phyloP scores from a whole-genome alignment of 805 yeast genomes.

The Metschnikowia lachancei region DNA sequence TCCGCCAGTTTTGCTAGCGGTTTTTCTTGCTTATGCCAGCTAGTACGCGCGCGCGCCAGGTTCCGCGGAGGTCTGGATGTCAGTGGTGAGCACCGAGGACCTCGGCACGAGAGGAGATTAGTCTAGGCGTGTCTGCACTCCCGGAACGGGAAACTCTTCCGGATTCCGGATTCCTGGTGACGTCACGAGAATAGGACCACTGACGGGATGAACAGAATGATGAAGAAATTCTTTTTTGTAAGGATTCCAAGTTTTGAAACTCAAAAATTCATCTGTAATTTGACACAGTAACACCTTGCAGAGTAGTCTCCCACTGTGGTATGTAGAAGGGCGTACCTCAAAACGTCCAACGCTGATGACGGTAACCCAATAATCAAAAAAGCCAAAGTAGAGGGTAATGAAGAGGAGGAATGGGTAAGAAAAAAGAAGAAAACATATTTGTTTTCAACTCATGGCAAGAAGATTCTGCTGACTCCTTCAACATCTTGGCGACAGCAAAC shows the following conservation, averaged over 20 bases:
- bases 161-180: not conserved
- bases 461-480: conserved; percentile 60
- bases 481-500: conserved; percentile 81
- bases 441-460: conserved; percentile 44
- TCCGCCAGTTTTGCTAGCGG: conserved; percentile 2
- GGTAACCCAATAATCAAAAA: too few relatives aligned
- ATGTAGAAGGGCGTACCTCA: too few relatives aligned
- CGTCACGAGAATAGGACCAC: too few relatives aligned
- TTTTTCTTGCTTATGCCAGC: conserved; percentile 7
- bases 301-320: too few relatives aligned
- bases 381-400: too few relatives aligned
- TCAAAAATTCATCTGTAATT: too few relatives aligned
- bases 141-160: not conserved
- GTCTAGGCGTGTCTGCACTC: not conserved
- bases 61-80: conserved; percentile 9
- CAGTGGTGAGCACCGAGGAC: not conserved
- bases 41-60: conserved; percentile 5
- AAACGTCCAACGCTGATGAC: too few relatives aligned
- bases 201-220: too few relatives aligned
- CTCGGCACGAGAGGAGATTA: not conserved
- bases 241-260: too few relatives aligned
- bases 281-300: too few relatives aligned
- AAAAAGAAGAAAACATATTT: not conserved
- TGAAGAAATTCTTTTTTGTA: too few relatives aligned
- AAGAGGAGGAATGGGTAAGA: too few relatives aligned